Base-by-base conservation (phyloP, 2,329 filamentous ascomycete genomes). In the Ophiosphaerella korrae region DNA sequence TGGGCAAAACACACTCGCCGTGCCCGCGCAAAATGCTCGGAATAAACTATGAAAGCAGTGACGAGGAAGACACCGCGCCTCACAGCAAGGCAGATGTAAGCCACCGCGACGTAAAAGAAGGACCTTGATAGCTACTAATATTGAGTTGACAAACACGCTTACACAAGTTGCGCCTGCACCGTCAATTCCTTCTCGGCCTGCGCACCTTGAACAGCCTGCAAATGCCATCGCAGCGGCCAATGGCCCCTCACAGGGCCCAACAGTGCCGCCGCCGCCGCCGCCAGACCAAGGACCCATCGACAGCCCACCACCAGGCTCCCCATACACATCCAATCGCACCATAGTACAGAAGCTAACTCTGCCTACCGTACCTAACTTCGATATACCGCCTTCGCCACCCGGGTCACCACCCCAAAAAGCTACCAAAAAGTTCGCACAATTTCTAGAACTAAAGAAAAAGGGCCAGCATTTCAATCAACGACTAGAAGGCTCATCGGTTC, bases 381-480 rank as follows among this genome's bases (percentile, higher is more conserved):
- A 86, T 60, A 91, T 94, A 54, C 89, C 89, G 0, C 80, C 84
- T 8, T 91, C 89, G 3, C 89, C 89, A 1, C 86, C 87, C 0
- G 83, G 83, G 5, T 74, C 74, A 12, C 75, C 75, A 12, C 74
- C 74, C 16, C 71, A 73, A 36, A 63, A 60, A 34, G 66, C 85
- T 11, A 86, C 82, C 43, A 80, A 82, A 59, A 92, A 90, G 63
- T 88, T 93, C 61, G 81, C 84, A 55, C 84, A 85, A 52, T 93
- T 94, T 59, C 81, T 93, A 0, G 80, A 84, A 39, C 80, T 93
- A n/a, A 94, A 94, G 75, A 85, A 84, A 65, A 84, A 87, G 56
- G 87, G 87, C 4, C 80, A 86, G 13, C 90, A 94, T 73, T 93
- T 93, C 79, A 92, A 94, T 70, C 79, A 85, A 62, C 86, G 88